Evolutionary conservation across 2,329 filamentous ascomycete species (phyloP).

Genomic region (Trichothecium sympodiale): DNA sequence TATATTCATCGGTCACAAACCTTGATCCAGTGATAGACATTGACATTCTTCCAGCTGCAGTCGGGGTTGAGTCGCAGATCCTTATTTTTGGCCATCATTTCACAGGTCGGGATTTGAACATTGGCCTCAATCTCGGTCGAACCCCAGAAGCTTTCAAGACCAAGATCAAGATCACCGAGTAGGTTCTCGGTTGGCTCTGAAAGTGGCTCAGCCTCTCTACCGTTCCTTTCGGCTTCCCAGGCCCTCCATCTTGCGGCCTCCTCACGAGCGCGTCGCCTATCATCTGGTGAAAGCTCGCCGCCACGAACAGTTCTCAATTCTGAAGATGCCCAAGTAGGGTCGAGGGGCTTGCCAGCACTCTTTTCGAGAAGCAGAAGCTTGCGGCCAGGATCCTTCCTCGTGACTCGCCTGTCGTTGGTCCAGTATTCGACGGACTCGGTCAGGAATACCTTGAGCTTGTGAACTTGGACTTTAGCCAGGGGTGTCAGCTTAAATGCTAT

Average conservation of each 20-base stretch:
- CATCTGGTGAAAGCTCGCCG: conserved; percentile 54
- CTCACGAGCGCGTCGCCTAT: conserved; percentile 36
- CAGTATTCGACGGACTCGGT: conserved; percentile 89
- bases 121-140: conserved; percentile 93
- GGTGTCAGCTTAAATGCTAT: conserved; percentile 92
- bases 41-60: conserved; percentile 87
- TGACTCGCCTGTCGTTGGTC: conserved; percentile 75
- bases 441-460: conserved; percentile 83
- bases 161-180: conserved; percentile 66
- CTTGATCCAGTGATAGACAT: conserved; percentile 96
- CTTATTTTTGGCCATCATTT: conserved; percentile 69
- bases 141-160: conserved; percentile 62
- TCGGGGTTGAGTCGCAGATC: conserved; percentile 65
- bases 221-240: conserved; percentile 34
- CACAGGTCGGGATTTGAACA: conserved; percentile 81
- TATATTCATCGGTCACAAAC: too few species aligned
- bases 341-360: conserved; percentile 65
- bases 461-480: conserved; percentile 83
- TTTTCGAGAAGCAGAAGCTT: conserved; percentile 87
- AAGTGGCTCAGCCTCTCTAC: conserved; percentile 26
- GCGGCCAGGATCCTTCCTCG: conserved; percentile 70
- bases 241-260: conserved; percentile 40
- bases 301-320: conserved; percentile 68
- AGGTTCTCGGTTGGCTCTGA: conserved; percentile 56
- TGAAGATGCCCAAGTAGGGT: conserved; percentile 62